Evolutionary conservation across 1,284 basidiomycete genomes (phyloP).

Genomic region (Leccinum laetum): DNA sequence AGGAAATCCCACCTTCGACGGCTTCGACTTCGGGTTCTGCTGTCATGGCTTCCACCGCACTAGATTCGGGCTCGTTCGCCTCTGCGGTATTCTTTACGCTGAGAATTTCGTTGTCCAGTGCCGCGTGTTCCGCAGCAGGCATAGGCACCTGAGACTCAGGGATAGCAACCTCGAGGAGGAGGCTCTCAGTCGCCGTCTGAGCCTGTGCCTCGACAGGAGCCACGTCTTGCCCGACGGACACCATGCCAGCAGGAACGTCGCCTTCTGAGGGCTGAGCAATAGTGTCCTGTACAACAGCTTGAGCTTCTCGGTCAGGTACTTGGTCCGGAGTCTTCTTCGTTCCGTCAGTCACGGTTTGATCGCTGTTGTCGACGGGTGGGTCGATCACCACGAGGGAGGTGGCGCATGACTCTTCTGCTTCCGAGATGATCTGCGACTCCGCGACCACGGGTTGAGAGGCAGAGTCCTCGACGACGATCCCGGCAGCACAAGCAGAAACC

Average conservation of each 20-base stretch:
- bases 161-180: constrained; percentile 3
- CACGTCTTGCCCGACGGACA: background rate
- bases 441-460: constrained; percentile 6
- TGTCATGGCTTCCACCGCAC: background rate
- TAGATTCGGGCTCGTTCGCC: constrained; percentile 15
- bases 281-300: background rate
- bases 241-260: background rate
- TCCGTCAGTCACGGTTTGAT: background rate
- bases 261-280: constrained; percentile 1
- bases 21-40: background rate
- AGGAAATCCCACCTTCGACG: background rate
- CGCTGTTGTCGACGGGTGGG: background rate
- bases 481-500: constrained; percentile 13
- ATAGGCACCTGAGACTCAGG: constrained; percentile 14
- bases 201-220: constrained; percentile 6
- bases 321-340: constrained; percentile 12
- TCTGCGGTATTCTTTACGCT: constrained; percentile 36
- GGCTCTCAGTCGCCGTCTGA: constrained; percentile 8
- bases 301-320: constrained; percentile 5
- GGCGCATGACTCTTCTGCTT: background rate
- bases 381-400: background rate
- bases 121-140: constrained; percentile 33
- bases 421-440: constrained; percentile 5
- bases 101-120: constrained; percentile 36
- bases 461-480: background rate